A percentile compares a stretch with the other conserved stretches of the same genome.
These are phyloP conservation scores for Zygnema circumcarinatum DNA, from an alignment of 139 green algal species.

Conservation along the genomic window DNA sequence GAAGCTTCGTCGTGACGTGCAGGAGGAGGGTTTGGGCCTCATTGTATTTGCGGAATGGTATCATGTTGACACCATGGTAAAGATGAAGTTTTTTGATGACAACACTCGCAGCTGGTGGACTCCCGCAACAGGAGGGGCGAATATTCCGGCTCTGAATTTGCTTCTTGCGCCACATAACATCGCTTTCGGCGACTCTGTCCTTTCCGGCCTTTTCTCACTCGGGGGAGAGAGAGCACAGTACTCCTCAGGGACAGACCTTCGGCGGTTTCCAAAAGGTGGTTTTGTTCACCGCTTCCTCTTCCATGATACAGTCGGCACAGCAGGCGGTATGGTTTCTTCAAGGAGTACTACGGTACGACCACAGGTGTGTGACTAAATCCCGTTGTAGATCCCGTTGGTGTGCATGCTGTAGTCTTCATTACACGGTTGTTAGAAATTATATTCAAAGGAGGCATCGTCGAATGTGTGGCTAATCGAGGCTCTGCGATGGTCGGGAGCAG, in stretches of 20 bases:
- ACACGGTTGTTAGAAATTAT: no score
- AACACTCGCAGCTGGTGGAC: constrained; percentile 87
- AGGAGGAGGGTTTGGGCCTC: constrained; percentile 70
- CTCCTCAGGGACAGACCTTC: constrained; percentile 70
- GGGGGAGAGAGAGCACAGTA: constrained; percentile 32
- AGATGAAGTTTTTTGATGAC: constrained; percentile 97
- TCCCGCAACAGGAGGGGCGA: constrained; percentile 78
- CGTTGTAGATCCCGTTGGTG: no score
- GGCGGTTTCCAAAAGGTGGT: constrained; percentile 69
- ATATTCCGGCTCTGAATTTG: constrained; percentile 96
- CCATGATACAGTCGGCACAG: constrained; percentile 10
- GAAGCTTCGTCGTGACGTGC: constrained; percentile 83
- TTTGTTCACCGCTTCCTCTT: constrained; percentile 66
- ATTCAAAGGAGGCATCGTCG: no score
- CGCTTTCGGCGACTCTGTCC: constrained; percentile 76
- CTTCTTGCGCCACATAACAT: constrained; percentile 83
- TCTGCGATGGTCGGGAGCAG: no score
- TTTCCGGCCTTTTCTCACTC: constrained; percentile 47
- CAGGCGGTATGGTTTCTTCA: neutral
- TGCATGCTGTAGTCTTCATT: no score
- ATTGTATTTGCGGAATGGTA: constrained; percentile 98
- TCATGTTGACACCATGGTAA: constrained; percentile 78
- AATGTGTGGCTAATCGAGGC: no score
- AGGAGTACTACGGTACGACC: neutral
- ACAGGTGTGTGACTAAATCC: constrained; percentile 1